Base-by-base conservation (phyloP, 1,284 basidiomycete genomes). In the Ceratobasidium sp. region DNA sequence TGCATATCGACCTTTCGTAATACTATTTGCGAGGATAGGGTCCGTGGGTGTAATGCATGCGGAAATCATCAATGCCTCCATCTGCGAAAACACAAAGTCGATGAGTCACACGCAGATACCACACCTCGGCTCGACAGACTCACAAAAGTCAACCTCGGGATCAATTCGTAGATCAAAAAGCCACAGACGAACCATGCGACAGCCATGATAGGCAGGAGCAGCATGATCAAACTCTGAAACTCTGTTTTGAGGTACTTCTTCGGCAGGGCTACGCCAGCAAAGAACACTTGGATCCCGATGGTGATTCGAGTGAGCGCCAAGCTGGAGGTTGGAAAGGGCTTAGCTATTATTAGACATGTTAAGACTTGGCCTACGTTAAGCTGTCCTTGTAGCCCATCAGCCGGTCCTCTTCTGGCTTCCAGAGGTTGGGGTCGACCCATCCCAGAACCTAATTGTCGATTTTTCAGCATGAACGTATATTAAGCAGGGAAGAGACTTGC, bases 211-310 rank as follows among this genome's bases (percentile, higher is more conserved):
- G 73, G 73, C 37, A 76, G 19, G 9, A 76, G 25, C n/a, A 76
- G 37, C 51, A 76, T 32, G 29, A 76, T 49, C 29, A 76, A 62
- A 46, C 49, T 56, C 29, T 76, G 73, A 59, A 76, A 76, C 52
- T 76, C 61, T 56, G 64, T 54, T 52, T 76, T 76, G 19, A 76
- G 62, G 51, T 76, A 76, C 43, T 76, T 76, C 52, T 76, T 76
- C 6, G 73, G 73, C 7, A 76, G 73, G 9, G 61, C 62, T 19
- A 76, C 64, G 1, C 73, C 73, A 7, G 73, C 73, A 32, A 76
- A 76, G 17, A 76, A 67, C 3, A 76, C 73, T 37, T 76, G 73
- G 32, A 76, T 76, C 17, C 73, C 73, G 29, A 76, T 76, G 7
- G 54, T 59, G 11, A 76, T 49, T 13, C 73, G 73, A 22, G 73